Evolutionary conservation across 768 basidiomycete genomes (phyloP).

Genomic region (Suillus hirtellus): DNA sequence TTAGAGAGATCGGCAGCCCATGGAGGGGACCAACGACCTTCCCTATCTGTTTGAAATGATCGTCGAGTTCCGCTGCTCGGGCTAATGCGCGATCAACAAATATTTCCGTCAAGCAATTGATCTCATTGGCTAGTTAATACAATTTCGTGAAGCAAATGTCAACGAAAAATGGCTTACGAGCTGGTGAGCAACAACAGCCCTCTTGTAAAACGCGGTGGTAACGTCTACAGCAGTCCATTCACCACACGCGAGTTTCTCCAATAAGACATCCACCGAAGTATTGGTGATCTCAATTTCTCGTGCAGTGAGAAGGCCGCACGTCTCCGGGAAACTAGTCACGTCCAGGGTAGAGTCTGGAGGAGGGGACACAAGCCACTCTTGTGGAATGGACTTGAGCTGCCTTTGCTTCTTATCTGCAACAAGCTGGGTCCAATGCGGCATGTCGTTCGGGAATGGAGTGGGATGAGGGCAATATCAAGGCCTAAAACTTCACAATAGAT

Average conservation of each 20-base stretch:
- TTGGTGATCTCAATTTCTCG: slow-evolving; percentile 64
- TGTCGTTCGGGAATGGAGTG: background rate
- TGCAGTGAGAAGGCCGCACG: slow-evolving; percentile 56
- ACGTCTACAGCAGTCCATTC: slow-evolving; percentile 70
- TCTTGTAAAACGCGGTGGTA: slow-evolving; percentile 71
- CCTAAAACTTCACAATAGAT: background rate
- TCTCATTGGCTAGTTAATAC: slow-evolving; percentile 39
- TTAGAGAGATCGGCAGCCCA: slow-evolving; percentile 72
- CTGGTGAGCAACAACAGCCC: slow-evolving; percentile 80
- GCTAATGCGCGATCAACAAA: slow-evolving; percentile 70
- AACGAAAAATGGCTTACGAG: slow-evolving; percentile 43
- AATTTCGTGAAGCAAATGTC: background rate
- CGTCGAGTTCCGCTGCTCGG: slow-evolving; percentile 68
- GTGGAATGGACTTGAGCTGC: slow-evolving; percentile 59
- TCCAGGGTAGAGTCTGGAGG: slow-evolving; percentile 49
- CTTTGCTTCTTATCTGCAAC: slow-evolving; percentile 52
- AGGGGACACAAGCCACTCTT: slow-evolving; percentile 57
- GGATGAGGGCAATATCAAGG: background rate
- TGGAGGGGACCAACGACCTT: slow-evolving; percentile 70
- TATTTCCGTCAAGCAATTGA: slow-evolving; percentile 81
- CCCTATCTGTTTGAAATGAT: slow-evolving; percentile 59
- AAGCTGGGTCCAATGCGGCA: slow-evolving; percentile 50
- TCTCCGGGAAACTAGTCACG: slow-evolving; percentile 54
- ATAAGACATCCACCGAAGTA: slow-evolving; percentile 42
- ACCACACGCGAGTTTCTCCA: slow-evolving; percentile 52